These are phyloP conservation scores for Coemansia sp. DNA, from an alignment of 192 early-diverging fungal genomes.

Conservation along the genomic window DNA sequence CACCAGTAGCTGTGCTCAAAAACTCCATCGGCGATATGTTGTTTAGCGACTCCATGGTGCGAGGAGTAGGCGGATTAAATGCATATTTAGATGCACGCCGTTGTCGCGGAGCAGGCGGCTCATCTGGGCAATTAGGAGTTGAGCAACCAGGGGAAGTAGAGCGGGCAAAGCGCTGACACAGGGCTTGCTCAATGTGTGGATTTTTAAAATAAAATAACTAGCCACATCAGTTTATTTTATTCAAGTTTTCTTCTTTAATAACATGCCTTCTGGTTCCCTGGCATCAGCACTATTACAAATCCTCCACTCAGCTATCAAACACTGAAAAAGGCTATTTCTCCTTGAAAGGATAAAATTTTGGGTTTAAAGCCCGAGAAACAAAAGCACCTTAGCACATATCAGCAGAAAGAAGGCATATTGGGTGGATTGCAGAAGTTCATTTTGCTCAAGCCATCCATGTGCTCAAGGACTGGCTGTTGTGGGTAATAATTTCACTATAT, in stretches of 20 bases:
- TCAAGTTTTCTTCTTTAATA: constrained; percentile 29
- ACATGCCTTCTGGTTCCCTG: constrained; percentile 39
- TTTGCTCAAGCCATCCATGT: constrained; percentile 11
- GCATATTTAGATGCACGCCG: constrained; percentile 31
- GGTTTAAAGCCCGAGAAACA: constrained; percentile 34
- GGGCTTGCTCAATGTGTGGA: constrained; percentile 35
- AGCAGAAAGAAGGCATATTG: constrained; percentile 32
- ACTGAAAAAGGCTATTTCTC: constrained; percentile 54
- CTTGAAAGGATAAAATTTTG: constrained; percentile 39
- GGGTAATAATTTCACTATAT: constrained; percentile 47
- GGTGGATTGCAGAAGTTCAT: constrained; percentile 34
- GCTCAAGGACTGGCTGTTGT: constrained; percentile 45
- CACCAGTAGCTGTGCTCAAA: constrained; percentile 11
- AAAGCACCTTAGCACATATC: constrained; percentile 30
- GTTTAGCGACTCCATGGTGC: constrained; percentile 51
- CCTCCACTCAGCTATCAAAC: constrained; percentile 33
- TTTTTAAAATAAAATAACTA: constrained; percentile 33
- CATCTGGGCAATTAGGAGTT: background rate
- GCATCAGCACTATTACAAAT: constrained; percentile 48
- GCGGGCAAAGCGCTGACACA: constrained; percentile 28
- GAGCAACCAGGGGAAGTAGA: background rate
- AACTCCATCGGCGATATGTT: constrained; percentile 55
- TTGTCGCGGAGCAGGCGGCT: background rate
- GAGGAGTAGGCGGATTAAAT: constrained; percentile 53
- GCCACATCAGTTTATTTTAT: constrained; percentile 29